Base-by-base conservation (phyloP, 768 basidiomycete species). In the Macrolepiota albuminosa region DNA sequence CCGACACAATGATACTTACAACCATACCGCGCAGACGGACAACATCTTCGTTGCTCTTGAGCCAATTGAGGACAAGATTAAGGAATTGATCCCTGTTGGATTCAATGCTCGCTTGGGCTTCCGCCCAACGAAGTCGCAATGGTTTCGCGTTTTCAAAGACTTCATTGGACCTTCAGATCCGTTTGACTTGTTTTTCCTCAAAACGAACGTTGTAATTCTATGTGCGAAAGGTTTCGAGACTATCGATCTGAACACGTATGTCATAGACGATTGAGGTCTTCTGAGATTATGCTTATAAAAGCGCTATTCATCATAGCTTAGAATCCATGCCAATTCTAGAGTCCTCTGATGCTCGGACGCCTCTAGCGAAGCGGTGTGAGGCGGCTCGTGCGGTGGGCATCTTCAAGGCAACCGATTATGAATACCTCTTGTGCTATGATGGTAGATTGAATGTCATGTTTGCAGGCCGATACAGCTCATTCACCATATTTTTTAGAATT, bases 41-140 rank as follows among this genome's bases (percentile, higher is more conserved):
- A 94, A 92, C 58, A 88, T 96, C 48, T 98, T 98, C 83, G 90
- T 91, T 53, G 93, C 95, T 4, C 81, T 98, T 24, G 96, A 98
- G 65, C 96, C 96, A 4, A 89, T 98, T 14, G 81, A 86, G 4
- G 91, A 87, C 64, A 93, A 91, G 71, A 93, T 89, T 67, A 89
- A 87, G 54, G 90, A 91, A 71, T 84, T 53, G 67, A 83, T 83
- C 0, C 85, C 88, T 4, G 82, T 82, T 42, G 85, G 86, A 7
- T 78, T 91, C 55, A 81, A 87, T 6, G 83, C 85, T 59, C 84
- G 87, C 29, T 81, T 89, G 31, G 87, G 89, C n/a, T 83, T 93
- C 68, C 83, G 92, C 6, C 83, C 86, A n/a, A 82, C 85, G 39
- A 84, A 88, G 55, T 88, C 91, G 3, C 94, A 97, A 64, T 95